Evolutionary conservation across 2,329 filamentous ascomycete species (phyloP), one percentile per base, ranked within the genome.

Genomic region (Diaporthe eres): DNA sequence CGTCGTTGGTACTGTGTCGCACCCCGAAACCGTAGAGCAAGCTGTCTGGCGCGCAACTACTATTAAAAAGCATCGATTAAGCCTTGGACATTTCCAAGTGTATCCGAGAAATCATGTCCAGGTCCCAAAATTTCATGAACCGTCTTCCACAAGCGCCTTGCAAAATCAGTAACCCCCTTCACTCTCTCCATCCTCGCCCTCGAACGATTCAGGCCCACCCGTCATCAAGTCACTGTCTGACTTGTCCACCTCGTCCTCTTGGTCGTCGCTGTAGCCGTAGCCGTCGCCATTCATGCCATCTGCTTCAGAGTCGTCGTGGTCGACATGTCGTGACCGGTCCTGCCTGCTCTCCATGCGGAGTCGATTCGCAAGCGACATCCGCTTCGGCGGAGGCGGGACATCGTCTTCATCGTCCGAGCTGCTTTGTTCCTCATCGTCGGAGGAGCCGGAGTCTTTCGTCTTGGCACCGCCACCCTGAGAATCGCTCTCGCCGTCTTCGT

Each of bases 311-410:
- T 49, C 60, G 28, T 65, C 71, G 17, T 37, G 19, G 10, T 42
- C 67, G 10, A 25, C 13, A 31, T 39, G 42, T 10, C 51, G 67
- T 28, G 65, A 19, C 10, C 47, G 74, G 34, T 53, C 34, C n/a
- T 65, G 65, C 10, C 28, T 65, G 31, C 71, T 47, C 63, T 77
- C 76, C 70, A 75, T 65, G 19, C 39, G 49, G 22, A 77, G 67
- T 28, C 71, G 65, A 51, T 72, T 61, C 9, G 71, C 74, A 12
- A 77, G 76, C 5, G 76, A 77, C n/a, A 72, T 25, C 7, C 71
- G 57, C 37, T 71, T 75, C 5, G 74, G 53, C 19, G 74, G 74
- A 4, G 74, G 39, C 3, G 65, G 51, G 8, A 58, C 67, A 13
- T 76, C 76, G 12, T 76, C 76, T 10, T 61, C 68, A 15, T 49